Conservation (phyloP, 495 filamentous ascomycete species). For the Cladorrhinum samala region DNA sequence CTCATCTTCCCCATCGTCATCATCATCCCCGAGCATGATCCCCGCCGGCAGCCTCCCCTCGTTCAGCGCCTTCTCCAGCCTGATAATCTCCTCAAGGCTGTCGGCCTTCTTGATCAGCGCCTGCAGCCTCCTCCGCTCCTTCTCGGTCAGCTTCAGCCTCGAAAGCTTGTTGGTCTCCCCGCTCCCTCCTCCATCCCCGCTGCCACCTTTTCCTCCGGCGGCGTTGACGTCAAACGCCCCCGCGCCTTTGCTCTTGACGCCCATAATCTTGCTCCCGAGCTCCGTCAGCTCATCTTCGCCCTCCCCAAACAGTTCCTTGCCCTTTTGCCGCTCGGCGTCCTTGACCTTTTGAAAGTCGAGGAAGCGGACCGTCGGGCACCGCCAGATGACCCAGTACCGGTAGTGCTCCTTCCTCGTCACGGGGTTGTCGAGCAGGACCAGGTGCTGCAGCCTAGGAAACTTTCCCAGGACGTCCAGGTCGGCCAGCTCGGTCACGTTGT, state of each 20-base stretch:
- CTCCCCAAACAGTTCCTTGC: slow-evolving; percentile 77
- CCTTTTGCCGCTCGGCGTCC: slow-evolving; percentile 68
- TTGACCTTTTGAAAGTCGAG: slow-evolving; percentile 92
- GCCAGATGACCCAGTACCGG: slow-evolving; percentile 85
- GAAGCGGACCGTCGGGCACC: slow-evolving; percentile 76
- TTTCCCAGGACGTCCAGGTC: slow-evolving; percentile 79
- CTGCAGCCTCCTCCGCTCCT: slow-evolving; percentile 64
- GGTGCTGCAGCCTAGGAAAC: slow-evolving; percentile 65
- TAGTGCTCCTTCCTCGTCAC: slow-evolving; percentile 93
- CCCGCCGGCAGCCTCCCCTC: slow-evolving; percentile 78
- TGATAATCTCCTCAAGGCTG: slow-evolving; percentile 76
- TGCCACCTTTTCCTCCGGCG: slow-evolving; percentile 20
- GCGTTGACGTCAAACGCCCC: slow-evolving; percentile 64
- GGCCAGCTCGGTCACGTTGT: slow-evolving; percentile 70
- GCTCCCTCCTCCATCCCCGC: slow-evolving; percentile 26
- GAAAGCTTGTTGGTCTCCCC: slow-evolving; percentile 55
- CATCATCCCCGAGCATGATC: slow-evolving; percentile 44
- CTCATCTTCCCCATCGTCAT: too few species aligned
- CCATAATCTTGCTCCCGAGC: slow-evolving; percentile 75
- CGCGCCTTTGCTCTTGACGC: slow-evolving; percentile 76
- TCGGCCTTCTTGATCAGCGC: slow-evolving; percentile 63
- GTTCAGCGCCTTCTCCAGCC: slow-evolving; percentile 75
- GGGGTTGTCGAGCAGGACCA: slow-evolving; percentile 80
- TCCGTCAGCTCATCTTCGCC: slow-evolving; percentile 65
- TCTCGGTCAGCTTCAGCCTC: slow-evolving; percentile 55